Base-by-base conservation (phyloP, 331 rosid genomes). In the Acacia concinna region DNA sequence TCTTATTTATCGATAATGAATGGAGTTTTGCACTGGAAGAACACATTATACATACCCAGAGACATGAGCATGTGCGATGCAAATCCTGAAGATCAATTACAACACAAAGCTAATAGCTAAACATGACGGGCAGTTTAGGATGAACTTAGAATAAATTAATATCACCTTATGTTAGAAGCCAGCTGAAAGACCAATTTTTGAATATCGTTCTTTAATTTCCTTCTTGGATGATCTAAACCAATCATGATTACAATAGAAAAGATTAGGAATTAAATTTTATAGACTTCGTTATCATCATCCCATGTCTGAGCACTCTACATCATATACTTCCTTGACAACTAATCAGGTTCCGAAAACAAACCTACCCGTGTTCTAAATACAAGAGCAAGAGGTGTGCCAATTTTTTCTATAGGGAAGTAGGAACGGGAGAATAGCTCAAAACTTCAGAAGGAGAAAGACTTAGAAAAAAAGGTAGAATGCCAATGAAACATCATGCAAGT, bases 401-500 rank as follows among this genome's bases (percentile, higher is more conserved):
- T 14, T 68, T 68, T 37, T 41, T 68, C 56, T 6, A 41, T 8
- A 68, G 37, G 35, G 72, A 75, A 63, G 44, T 69, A 63, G 38
- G 57, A 73, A 21, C 7, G 30, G 38, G 25, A 31, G 38, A 76
- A 84, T 11, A 7, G 32, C 12, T 37, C 46, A 56, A 70, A 66
- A 73, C 27, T 68, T 41, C 40, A n/a, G 27, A n/a, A 65, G 21
- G 71, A 66, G 4, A 43, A 74, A 72, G 46, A 49, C 27, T 10
- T 28, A 63, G 74, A 62, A 74, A 64, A n/a, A 38, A 46, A 27
- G 71, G 51, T 35, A 12, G 37, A 46, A 64, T 32, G 65, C 52
- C 40, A 85, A 31, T 68, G 75, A 64, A 44, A 74, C 79, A 68
- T 78, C 84, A 51, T 56, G 78, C 80, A 62, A 59, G 67, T 41